These are phyloP conservation scores for Cryphonectria naterciae DNA, from an alignment of 2,329 filamentous ascomycete species.

Conservation along the genomic window DNA sequence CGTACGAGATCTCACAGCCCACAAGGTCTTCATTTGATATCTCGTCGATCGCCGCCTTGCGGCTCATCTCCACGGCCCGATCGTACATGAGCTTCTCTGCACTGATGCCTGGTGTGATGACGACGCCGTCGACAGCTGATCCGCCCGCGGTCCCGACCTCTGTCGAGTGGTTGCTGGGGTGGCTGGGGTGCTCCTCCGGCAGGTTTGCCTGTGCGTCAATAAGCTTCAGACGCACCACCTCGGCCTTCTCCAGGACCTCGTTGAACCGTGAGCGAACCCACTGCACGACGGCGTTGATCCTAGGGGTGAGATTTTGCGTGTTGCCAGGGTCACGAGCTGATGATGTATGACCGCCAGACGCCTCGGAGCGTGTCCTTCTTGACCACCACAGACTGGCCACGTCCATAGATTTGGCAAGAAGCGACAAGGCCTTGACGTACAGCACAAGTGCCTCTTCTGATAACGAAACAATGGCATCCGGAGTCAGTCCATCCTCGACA, in stretches of 20 bases:
- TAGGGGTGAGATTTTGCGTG: constrained; percentile 59
- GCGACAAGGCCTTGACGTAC: constrained; percentile 90
- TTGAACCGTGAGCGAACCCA: constrained; percentile 96
- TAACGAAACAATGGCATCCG: constrained; percentile 82
- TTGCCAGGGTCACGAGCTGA: constrained; percentile 47
- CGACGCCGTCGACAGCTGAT: constrained; percentile 76
- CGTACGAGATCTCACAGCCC: constrained; percentile 90
- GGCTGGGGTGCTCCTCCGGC: constrained; percentile 81
- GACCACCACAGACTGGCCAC: constrained; percentile 93
- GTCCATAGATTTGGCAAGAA: constrained; percentile 94
- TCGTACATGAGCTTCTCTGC: constrained; percentile 99
- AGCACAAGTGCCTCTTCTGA: constrained; percentile 94
- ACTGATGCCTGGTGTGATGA: constrained; percentile 84
- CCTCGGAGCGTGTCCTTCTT: constrained; percentile 67
- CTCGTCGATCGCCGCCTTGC: constrained; percentile 91
- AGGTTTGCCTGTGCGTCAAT: constrained; percentile 83
- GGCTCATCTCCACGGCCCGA: constrained; percentile 94
- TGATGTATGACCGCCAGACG: constrained; percentile 44
- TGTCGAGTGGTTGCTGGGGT: constrained; percentile 76
- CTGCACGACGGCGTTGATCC: constrained; percentile 92
- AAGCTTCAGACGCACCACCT: constrained; percentile 87
- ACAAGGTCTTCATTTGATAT: constrained; percentile 86
- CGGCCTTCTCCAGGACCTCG: constrained; percentile 94
- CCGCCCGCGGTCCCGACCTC: constrained; percentile 61
- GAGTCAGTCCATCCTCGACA: constrained; percentile 78